phyloP scores from a whole-genome alignment of 352 stramenopile species.

The Blastocystis sp. region DNA sequence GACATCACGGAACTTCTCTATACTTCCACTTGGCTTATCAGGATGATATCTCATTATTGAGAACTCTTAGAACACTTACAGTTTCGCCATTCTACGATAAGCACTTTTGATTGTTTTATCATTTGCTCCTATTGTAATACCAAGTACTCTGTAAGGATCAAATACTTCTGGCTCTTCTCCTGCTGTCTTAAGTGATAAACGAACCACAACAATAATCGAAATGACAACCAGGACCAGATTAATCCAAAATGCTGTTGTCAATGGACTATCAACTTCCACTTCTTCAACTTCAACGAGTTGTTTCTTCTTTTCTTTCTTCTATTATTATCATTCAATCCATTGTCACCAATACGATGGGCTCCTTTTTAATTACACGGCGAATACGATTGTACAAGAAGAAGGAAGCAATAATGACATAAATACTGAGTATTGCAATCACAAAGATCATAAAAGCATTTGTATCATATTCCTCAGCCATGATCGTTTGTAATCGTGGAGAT shows the following conservation, averaged over 20 bases:
- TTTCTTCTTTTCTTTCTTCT: slow-evolving; percentile 4
- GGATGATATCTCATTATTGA: slow-evolving; percentile 40
- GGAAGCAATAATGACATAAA: slow-evolving; percentile 6
- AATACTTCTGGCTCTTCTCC: slow-evolving; percentile 23
- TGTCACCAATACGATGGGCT: neutral
- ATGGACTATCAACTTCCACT: neutral
- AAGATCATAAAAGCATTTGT: slow-evolving; percentile 26
- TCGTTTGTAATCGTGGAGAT: neutral
- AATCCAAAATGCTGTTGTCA: slow-evolving; percentile 24
- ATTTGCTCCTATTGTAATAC: slow-evolving; percentile 25
- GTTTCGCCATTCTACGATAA: slow-evolving; percentile 35
- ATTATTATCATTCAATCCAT: neutral
- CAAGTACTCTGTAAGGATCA: slow-evolving; percentile 39
- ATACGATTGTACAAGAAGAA: slow-evolving; percentile 23
- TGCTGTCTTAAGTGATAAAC: neutral
- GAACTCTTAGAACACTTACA: neutral
- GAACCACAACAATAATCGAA: neutral
- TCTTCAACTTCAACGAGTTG: slow-evolving; percentile 43
- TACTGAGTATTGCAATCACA: slow-evolving; percentile 8
- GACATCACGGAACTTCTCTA: slow-evolving; percentile 56
- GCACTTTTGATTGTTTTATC: slow-evolving; percentile 26
- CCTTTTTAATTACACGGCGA: neutral
- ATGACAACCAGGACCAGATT: slow-evolving; percentile 28
- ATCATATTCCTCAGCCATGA: slow-evolving; percentile 25
- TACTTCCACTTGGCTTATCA: slow-evolving; percentile 45